These are phyloP conservation scores for Sporothrix humicola DNA, from an alignment of 2,329 filamentous ascomycete genomes.

Conservation along the genomic window DNA sequence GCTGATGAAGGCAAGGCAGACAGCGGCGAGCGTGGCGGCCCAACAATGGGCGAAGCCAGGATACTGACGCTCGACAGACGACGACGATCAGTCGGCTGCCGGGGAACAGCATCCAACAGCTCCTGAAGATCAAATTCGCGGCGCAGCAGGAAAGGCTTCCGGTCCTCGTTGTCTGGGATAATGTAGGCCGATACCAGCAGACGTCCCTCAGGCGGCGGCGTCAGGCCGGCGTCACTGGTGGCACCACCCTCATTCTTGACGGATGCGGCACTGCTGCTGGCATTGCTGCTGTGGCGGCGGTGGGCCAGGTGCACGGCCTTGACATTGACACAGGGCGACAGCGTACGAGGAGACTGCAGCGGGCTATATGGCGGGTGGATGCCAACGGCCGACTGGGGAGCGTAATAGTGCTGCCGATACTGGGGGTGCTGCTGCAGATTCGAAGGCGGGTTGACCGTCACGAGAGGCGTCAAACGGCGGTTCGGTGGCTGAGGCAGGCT, in stretches of 20 bases:
- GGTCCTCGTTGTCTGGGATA: slow-evolving; percentile 48
- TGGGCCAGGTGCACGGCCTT: slow-evolving; percentile 30
- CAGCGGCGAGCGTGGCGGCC: slow-evolving; percentile 31
- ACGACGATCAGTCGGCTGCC: slow-evolving; percentile 43
- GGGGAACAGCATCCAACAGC: slow-evolving; percentile 53
- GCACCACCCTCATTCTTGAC: not conserved
- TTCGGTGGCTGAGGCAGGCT: not conserved
- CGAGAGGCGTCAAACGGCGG: slow-evolving; percentile 33
- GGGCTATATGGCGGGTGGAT: not conserved
- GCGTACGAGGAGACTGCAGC: slow-evolving; percentile 32
- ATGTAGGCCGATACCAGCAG: slow-evolving; percentile 54
- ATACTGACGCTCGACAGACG: slow-evolving; percentile 33
- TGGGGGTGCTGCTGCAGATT: not conserved
- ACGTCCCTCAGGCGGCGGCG: slow-evolving; percentile 33
- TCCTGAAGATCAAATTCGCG: slow-evolving; percentile 58
- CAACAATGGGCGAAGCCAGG: slow-evolving; percentile 33
- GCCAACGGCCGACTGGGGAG: slow-evolving; percentile 4
- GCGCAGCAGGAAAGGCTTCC: slow-evolving; percentile 55
- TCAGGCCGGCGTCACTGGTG: slow-evolving; percentile 11
- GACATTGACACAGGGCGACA: slow-evolving; percentile 37
- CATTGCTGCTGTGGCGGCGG: not conserved
- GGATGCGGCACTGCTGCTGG: not conserved
- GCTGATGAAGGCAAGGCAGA: slow-evolving; percentile 23
- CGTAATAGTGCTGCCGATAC: not conserved
- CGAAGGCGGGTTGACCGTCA: slow-evolving; percentile 16